Conservation (phyloP, 192 early-diverging fungal species). For the Jimgerdemannia lactiflua region DNA sequence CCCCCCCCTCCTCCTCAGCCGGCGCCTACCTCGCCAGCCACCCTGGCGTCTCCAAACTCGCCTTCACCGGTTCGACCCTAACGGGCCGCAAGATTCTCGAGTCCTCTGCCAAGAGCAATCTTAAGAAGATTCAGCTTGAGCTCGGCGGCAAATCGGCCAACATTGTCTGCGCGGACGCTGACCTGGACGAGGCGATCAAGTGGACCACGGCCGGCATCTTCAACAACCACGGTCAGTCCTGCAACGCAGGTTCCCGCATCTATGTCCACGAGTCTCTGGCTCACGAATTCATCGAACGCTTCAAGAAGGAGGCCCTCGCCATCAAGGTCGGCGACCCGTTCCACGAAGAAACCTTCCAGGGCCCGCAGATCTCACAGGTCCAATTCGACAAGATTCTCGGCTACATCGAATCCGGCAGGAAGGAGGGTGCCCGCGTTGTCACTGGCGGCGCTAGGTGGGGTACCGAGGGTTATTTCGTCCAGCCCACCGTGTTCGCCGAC, state of each 20-base stretch:
- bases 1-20: slow-evolving; percentile 26
- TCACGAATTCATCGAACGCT: slow-evolving; percentile 62
- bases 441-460: slow-evolving; percentile 59
- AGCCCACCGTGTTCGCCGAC: slow-evolving; percentile 73
- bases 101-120: slow-evolving; percentile 46
- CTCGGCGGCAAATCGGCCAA: slow-evolving; percentile 87
- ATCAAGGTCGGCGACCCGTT: slow-evolving; percentile 73
- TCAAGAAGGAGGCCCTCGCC: slow-evolving; percentile 44
- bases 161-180: slow-evolving; percentile 72
- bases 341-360: slow-evolving; percentile 59
- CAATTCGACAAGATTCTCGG: slow-evolving; percentile 67
- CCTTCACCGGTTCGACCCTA: slow-evolving; percentile 71
- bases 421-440: slow-evolving; percentile 53
- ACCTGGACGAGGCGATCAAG: slow-evolving; percentile 66
- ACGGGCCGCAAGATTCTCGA: slow-evolving; percentile 64
- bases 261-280: slow-evolving; percentile 73
- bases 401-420: slow-evolving; percentile 61
- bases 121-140: slow-evolving; percentile 79
- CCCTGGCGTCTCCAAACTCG: slow-evolving; percentile 55
- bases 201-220: slow-evolving; percentile 64
- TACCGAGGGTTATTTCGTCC: slow-evolving; percentile 72
- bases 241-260: slow-evolving; percentile 74
- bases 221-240: slow-evolving; percentile 85
- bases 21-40: slow-evolving; percentile 59
- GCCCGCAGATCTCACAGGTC: slow-evolving; percentile 65